Conservation (phyloP, 2,329 filamentous ascomycete species). For the Pseudocercospora musae region DNA sequence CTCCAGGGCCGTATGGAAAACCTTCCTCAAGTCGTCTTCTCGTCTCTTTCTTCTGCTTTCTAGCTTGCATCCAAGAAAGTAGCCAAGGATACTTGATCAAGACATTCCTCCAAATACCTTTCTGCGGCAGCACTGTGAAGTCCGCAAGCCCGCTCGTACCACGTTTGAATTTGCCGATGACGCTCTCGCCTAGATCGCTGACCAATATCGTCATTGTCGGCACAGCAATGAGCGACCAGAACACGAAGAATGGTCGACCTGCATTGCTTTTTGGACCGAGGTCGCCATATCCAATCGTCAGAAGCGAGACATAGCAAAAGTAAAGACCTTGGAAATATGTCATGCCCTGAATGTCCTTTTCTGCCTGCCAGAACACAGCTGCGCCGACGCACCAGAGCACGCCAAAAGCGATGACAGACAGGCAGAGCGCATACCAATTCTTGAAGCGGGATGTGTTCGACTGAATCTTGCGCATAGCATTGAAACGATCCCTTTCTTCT, state of each 20-base stretch:
- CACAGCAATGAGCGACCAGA: slow-evolving; percentile 82
- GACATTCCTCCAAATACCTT: slow-evolving; percentile 54
- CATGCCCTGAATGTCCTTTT: slow-evolving; percentile 54
- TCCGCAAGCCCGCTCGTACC: slow-evolving; percentile 60
- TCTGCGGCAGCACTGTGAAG: slow-evolving; percentile 63
- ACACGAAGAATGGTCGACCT: slow-evolving; percentile 84
- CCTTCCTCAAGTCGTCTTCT: slow-evolving; percentile 46
- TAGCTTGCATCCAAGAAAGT: slow-evolving; percentile 36
- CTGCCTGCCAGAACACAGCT: slow-evolving; percentile 66
- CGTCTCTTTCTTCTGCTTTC: slow-evolving; percentile 28
- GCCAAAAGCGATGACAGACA: slow-evolving; percentile 66
- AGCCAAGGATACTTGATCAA: slow-evolving; percentile 49
- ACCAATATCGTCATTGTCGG: slow-evolving; percentile 87
- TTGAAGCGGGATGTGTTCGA: slow-evolving; percentile 60
- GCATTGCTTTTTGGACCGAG: slow-evolving; percentile 71
- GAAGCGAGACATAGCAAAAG: slow-evolving; percentile 77
- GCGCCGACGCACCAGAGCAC: slow-evolving; percentile 79
- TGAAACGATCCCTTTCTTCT: slow-evolving; percentile 43
- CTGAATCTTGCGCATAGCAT: slow-evolving; percentile 71
- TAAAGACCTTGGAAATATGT: slow-evolving; percentile 79
- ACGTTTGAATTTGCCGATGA: slow-evolving; percentile 65
- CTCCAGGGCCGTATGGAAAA: slow-evolving; percentile 41
- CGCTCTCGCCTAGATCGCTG: slow-evolving; percentile 77
- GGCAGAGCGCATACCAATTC: slow-evolving; percentile 68
- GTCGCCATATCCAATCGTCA: slow-evolving; percentile 88